Conservation (phyloP, 495 filamentous ascomycete genomes). For the Aspergillus steynii region DNA sequence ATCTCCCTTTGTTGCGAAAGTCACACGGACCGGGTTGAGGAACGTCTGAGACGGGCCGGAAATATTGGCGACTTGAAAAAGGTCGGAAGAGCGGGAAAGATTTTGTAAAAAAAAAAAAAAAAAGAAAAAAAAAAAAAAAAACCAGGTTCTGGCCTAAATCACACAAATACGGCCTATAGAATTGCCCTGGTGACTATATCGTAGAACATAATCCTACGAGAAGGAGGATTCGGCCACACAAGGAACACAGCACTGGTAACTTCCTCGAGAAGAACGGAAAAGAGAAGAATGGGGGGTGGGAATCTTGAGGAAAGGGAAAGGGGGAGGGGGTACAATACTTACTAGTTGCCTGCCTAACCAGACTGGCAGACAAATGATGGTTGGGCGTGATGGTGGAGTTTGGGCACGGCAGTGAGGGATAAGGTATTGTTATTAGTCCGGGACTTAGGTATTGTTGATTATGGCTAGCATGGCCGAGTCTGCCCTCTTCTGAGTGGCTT, state of each 20-base stretch:
- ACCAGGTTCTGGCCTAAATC: no score
- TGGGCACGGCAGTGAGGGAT: slow-evolving; percentile 12
- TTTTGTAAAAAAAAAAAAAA: no score
- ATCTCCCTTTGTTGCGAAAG: no score
- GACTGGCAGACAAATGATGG: slow-evolving; percentile 7
- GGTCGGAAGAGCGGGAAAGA: no score
- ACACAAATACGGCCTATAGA: no score
- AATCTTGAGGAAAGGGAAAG: slow-evolving; percentile 2
- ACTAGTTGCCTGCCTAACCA: slow-evolving; percentile 12
- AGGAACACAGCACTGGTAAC: background rate
- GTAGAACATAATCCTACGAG: no score
- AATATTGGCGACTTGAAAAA: no score
- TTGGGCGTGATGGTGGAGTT: slow-evolving; percentile 16
- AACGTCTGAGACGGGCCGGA: no score
- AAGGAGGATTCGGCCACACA: no score
- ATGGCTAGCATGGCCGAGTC: background rate
- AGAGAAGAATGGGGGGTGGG: slow-evolving; percentile 5
- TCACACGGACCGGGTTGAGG: no score
- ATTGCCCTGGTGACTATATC: no score
- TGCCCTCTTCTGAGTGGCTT: background rate
- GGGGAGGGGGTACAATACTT: slow-evolving; percentile 2
- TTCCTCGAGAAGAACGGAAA: background rate
- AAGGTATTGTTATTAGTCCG: slow-evolving; percentile 8
- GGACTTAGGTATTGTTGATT: background rate
- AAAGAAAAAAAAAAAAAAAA: no score